These are phyloP conservation scores for Cutaneotrichosporon dermatis DNA, from an alignment of 1,284 basidiomycete species.

Conservation along the genomic window DNA sequence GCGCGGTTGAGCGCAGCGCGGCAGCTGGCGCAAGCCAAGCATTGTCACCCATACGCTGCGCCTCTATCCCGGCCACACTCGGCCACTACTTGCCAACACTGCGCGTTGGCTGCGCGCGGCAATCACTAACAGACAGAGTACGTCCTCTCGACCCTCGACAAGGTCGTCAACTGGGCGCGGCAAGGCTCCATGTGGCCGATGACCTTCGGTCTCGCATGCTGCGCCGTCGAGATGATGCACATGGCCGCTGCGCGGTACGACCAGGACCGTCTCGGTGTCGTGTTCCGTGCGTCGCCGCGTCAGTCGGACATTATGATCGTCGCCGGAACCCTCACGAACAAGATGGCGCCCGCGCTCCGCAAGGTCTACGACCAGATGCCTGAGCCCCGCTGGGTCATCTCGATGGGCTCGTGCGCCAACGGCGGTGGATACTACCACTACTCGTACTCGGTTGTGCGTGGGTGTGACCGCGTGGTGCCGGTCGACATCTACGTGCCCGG, in stretches of 20 bases:
- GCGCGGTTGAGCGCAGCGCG: too few relatives aligned
- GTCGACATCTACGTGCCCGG: slow-evolving; percentile 97
- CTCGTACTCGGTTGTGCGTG: slow-evolving; percentile 97
- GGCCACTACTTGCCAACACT: too few relatives aligned
- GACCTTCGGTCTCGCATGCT: slow-evolving; percentile 97
- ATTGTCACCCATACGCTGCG: too few relatives aligned
- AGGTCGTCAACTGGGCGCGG: slow-evolving; percentile 95
- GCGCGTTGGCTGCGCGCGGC: too few relatives aligned
- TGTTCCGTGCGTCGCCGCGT: slow-evolving; percentile 96
- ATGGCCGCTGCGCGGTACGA: slow-evolving; percentile 95
- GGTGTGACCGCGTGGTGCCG: slow-evolving; percentile 98
- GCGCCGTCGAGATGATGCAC: slow-evolving; percentile 97
- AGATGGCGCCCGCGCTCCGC: slow-evolving; percentile 96
- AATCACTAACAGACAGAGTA: slow-evolving; percentile 64
- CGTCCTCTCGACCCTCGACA: slow-evolving; percentile 92
- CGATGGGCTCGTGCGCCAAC: slow-evolving; percentile 99
- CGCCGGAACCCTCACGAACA: slow-evolving; percentile 97
- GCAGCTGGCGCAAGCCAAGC: too few relatives aligned
- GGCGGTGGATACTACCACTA: slow-evolving; percentile 97
- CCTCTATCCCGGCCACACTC: too few relatives aligned
- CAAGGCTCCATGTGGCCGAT: slow-evolving; percentile 99
- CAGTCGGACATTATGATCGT: slow-evolving; percentile 99
- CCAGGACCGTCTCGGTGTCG: slow-evolving; percentile 94
- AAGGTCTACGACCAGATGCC: slow-evolving; percentile 98
- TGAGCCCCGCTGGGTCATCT: slow-evolving; percentile 95